These are phyloP conservation scores for Fusarium newnesense DNA, from an alignment of 2,329 filamentous ascomycete species.

Conservation along the genomic window DNA sequence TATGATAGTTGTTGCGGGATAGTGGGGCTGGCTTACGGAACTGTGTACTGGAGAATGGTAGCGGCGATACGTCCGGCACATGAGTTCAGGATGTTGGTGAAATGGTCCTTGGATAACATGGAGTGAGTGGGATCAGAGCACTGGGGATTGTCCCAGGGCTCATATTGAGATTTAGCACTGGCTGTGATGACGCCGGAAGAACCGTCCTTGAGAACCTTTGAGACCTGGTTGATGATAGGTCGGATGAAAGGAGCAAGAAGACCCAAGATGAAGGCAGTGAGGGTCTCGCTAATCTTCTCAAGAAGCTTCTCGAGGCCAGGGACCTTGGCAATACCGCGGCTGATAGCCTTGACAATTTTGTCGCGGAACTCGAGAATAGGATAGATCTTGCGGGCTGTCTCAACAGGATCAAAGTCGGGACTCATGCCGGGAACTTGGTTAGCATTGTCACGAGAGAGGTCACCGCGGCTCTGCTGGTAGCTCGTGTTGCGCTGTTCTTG, in stretches of 20 bases:
- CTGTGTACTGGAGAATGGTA: constrained; percentile 84
- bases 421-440: constrained; percentile 80
- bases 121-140: constrained; percentile 86
- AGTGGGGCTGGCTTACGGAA: constrained; percentile 66
- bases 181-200: constrained; percentile 77
- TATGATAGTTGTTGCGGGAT: not conserved
- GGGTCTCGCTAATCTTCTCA: constrained; percentile 91
- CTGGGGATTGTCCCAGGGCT: constrained; percentile 80
- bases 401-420: constrained; percentile 79
- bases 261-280: constrained; percentile 91
- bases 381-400: constrained; percentile 85
- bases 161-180: constrained; percentile 78
- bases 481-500: constrained; percentile 68
- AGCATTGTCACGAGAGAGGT: constrained; percentile 56
- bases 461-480: constrained; percentile 46
- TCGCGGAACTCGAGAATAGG: constrained; percentile 95
- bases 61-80: constrained; percentile 79
- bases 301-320: constrained; percentile 90
- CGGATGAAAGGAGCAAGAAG: constrained; percentile 91
- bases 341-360: constrained; percentile 89
- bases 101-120: constrained; percentile 86
- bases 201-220: constrained; percentile 84
- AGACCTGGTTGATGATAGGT: constrained; percentile 89
- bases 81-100: constrained; percentile 81
- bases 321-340: constrained; percentile 86